Conservation (phyloP, 192 early-diverging fungal species). For the Mortierella hygrophila region DNA sequence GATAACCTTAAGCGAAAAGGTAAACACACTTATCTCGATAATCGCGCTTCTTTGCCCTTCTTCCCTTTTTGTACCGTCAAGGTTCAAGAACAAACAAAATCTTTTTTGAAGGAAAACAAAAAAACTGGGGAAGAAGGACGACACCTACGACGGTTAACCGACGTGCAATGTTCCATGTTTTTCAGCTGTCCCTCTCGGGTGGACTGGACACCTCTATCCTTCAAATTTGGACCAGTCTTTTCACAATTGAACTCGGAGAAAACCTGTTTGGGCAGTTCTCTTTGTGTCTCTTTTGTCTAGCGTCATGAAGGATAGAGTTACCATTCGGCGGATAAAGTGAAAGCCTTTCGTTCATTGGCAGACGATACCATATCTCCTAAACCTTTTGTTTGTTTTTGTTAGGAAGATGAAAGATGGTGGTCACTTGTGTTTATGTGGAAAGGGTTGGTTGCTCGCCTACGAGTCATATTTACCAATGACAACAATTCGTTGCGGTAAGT, state of each 20-base stretch:
- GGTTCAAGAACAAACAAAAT: neutral
- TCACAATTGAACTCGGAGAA: neutral
- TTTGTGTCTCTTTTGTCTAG: neutral
- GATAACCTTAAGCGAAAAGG: neutral
- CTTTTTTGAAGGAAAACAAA: neutral
- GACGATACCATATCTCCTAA: neutral
- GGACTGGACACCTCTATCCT: neutral
- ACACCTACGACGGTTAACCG: neutral
- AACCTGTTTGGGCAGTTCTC: neutral
- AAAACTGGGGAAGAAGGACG: neutral
- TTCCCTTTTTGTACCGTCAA: neutral
- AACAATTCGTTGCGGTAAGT: neutral
- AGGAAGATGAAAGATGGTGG: neutral
- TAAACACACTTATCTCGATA: neutral
- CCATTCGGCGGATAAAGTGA: neutral
- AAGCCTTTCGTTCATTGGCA: neutral
- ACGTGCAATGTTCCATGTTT: neutral
- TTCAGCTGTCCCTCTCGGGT: neutral
- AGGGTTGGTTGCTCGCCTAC: neutral
- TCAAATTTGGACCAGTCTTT: neutral
- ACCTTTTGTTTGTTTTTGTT: neutral
- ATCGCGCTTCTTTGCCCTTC: neutral
- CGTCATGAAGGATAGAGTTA: neutral
- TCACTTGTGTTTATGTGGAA: neutral
- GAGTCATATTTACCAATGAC: neutral